phyloP scores from a whole-genome alignment of 768 basidiomycete genomes.

The Leccinellum albellum region DNA sequence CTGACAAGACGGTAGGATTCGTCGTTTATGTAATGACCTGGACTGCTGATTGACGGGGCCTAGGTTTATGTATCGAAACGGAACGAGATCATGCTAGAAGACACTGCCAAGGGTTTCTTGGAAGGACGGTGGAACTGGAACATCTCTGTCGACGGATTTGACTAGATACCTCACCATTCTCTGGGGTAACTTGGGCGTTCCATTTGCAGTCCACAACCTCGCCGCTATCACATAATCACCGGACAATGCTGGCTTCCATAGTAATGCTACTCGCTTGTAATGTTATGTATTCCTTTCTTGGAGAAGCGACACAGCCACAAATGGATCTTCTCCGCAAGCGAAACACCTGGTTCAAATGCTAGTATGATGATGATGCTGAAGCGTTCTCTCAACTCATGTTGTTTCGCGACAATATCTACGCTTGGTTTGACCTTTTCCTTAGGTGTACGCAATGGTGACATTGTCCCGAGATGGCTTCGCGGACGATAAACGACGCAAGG shows the following conservation, averaged over 20 bases:
- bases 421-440: neutral
- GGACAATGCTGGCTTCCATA: neutral
- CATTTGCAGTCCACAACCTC: neutral
- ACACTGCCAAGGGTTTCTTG: slow-evolving; percentile 85
- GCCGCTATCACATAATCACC: neutral
- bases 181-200: neutral
- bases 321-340: neutral
- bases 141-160: slow-evolving; percentile 64
- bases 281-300: slow-evolving; percentile 6
- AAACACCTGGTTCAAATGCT: too few species aligned
- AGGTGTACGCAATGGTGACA: neutral
- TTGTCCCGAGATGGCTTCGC: neutral
- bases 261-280: slow-evolving; percentile 7
- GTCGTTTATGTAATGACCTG: neutral
- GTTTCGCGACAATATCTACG: neutral
- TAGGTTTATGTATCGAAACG: slow-evolving; percentile 95
- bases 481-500: neutral
- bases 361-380: too few species aligned
- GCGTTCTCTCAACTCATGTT: too few species aligned
- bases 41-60: neutral
- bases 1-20: slow-evolving; percentile 81
- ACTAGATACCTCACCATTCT: slow-evolving; percentile 32
- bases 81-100: slow-evolving; percentile 91
- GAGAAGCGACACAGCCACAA: neutral
- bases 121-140: slow-evolving; percentile 90